These are phyloP conservation scores for Pythium coloratum DNA, from an alignment of 352 stramenopile genomes.

Conservation along the genomic window DNA sequence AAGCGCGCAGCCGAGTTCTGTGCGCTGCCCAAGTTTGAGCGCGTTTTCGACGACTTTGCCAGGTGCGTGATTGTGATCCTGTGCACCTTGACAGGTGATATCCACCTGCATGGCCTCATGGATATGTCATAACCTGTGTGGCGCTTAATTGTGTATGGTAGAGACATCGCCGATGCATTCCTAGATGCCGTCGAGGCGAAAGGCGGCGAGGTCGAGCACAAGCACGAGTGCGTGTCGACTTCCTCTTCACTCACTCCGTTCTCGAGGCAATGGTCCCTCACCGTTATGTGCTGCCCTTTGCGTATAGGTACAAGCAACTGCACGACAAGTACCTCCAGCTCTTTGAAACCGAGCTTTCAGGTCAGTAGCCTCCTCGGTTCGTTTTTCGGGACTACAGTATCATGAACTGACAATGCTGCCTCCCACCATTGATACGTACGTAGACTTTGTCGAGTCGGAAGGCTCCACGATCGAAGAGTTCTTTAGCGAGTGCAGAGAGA, in stretches of 20 bases:
- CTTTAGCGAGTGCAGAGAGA: conserved; percentile 63
- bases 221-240: conserved; percentile 51
- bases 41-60: conserved; percentile 75
- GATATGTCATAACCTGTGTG: background rate
- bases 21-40: conserved; percentile 72
- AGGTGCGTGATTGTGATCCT: conserved; percentile 29
- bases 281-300: background rate
- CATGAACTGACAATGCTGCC: background rate
- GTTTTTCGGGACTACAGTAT: too few relatives aligned
- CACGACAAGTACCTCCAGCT: conserved; percentile 73
- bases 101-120: background rate
- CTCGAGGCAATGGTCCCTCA: background rate
- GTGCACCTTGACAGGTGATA: too few relatives aligned
- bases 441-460: conserved; percentile 77
- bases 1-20: conserved; percentile 70
- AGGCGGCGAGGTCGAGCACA: conserved; percentile 66
- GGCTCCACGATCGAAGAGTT: conserved; percentile 65
- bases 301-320: conserved; percentile 62
- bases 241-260: background rate
- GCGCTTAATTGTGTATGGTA: conserved; percentile 12
- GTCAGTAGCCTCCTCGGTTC: conserved; percentile 16
- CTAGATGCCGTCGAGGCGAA: conserved; percentile 66
- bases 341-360: conserved; percentile 70
- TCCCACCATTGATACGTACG: background rate
- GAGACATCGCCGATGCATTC: conserved; percentile 64